phyloP scores from a whole-genome alignment of 1,284 basidiomycete genomes.

The Megacollybia platyphylla region DNA sequence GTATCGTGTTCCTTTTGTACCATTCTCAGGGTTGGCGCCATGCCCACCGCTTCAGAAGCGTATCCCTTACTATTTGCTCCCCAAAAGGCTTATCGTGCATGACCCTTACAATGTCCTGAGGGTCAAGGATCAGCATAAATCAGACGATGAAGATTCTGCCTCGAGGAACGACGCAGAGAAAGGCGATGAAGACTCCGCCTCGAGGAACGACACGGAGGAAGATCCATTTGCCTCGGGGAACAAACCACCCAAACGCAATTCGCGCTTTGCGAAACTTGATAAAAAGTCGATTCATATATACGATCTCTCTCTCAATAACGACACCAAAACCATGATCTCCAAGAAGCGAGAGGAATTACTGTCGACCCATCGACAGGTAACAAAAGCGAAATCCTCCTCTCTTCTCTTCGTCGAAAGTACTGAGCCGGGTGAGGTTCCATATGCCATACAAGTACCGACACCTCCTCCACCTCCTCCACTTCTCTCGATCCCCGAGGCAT shows the following conservation, averaged over 20 bases:
- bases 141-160: not conserved
- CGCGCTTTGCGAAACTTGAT: not conserved
- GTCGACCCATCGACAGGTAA: not conserved
- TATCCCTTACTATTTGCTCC: slow-evolving; percentile 11
- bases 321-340: not conserved
- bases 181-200: not conserved
- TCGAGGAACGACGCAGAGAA: not conserved
- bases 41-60: slow-evolving; percentile 8
- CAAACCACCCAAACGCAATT: not conserved
- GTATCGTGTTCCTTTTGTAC: not conserved
- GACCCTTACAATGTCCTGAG: slow-evolving; percentile 11
- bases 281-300: not conserved
- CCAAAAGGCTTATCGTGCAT: slow-evolving; percentile 14
- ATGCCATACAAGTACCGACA: slow-evolving; percentile 3
- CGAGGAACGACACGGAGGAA: not conserved
- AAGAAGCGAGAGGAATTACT: not conserved
- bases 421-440: not conserved
- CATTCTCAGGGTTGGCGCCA: not conserved
- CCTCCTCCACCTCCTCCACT: slow-evolving; percentile 7
- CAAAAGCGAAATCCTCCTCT: not conserved
- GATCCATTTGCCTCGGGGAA: not conserved
- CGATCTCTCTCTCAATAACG: not conserved
- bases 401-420: not conserved
- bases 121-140: not conserved
- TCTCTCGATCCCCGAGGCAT: slow-evolving; percentile 10